These are phyloP conservation scores for Pterocarpus santalinus DNA, from an alignment of 306 rosid species.

Conservation along the genomic window DNA sequence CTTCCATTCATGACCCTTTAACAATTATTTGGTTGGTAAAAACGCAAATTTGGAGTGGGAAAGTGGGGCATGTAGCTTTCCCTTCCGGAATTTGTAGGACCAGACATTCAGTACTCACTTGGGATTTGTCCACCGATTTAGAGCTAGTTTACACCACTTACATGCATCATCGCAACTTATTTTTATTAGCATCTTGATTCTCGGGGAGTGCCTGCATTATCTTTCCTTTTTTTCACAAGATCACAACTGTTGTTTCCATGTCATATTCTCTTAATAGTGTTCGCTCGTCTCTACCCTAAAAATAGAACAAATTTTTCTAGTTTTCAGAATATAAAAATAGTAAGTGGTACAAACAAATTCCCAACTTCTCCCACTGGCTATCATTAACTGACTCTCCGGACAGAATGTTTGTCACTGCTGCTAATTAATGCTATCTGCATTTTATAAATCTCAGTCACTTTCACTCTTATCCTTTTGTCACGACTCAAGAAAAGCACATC, in stretches of 20 bases:
- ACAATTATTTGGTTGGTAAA: neutral
- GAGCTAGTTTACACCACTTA: neutral
- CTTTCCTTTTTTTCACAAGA: neutral
- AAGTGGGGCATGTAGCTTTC: neutral
- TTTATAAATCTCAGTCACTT: neutral
- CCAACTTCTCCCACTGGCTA: slow-evolving; percentile 6
- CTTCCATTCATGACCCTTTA: neutral
- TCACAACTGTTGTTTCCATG: neutral
- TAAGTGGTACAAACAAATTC: slow-evolving; percentile 5
- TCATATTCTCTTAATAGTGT: too few relatives aligned
- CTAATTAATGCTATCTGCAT: slow-evolving; percentile 9
- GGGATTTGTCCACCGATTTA: too few relatives aligned
- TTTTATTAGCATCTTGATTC: neutral
- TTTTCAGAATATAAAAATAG: neutral
- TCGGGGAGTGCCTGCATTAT: neutral
- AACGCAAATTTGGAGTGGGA: neutral
- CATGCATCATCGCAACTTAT: too few relatives aligned
- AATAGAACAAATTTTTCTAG: neutral
- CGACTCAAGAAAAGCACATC: slow-evolving; percentile 34
- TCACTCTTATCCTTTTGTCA: slow-evolving; percentile 37
- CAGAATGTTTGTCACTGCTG: slow-evolving; percentile 46
- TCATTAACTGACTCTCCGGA: slow-evolving; percentile 12
- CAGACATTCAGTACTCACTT: too few relatives aligned
- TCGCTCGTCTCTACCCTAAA: neutral
- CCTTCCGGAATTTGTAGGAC: neutral